Evolutionary conservation across 2,329 filamentous ascomycete species (phyloP), one percentile per base, ranked within the genome.

Genomic region (Neocatenulostroma microsporum): DNA sequence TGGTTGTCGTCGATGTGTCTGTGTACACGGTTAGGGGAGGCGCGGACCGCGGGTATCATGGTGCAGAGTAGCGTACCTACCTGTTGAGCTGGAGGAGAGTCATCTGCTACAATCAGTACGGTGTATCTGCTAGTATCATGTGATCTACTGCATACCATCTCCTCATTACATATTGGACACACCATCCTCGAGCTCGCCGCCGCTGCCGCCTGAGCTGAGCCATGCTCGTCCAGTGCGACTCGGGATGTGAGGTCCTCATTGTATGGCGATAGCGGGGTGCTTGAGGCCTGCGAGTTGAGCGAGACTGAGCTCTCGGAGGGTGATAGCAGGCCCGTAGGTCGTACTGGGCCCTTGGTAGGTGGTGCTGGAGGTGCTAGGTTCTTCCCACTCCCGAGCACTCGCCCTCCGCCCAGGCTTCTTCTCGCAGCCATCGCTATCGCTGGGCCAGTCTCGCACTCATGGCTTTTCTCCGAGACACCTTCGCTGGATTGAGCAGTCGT

Each of bases 101-200:
- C 55, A 96, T 73, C 85, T 93, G 53, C 21, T 39, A 4, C 11
- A 17, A 45, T 61, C 49, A 61, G 60, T 42, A 36, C 23, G n/a
- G 5, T 27, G 10, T 13, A 19, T 4, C 8, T 14, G 27, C 18
- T 17, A 11, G 5, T 8, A 9, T 25, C 17, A 7, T 4, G 21
- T 17, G 13, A 14, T 29, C n/a, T 24, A n/a, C 13, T 19, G 25
- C 44, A 33, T 67, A 91, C 87, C 91, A 98, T 98, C 62, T 95
- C 88, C 65, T 96, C 93, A 51, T 80, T 87, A 63, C 91, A 98
- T 57, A 98, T 98, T n/a, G 91, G 91, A 61, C 91, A 98, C 37
- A 89, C 78, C 41, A 98, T 77, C 60, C 75, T 75, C 47, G 76
- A 76, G 48, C 73, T 76, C 37, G 76, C 66, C 35, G 76, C 72